Percentiles rank a stretch among this genome's conserved stretches.
Evolutionary conservation across 2,329 filamentous ascomycete species (phyloP).

Genomic region (Calonectria pteridis): DNA sequence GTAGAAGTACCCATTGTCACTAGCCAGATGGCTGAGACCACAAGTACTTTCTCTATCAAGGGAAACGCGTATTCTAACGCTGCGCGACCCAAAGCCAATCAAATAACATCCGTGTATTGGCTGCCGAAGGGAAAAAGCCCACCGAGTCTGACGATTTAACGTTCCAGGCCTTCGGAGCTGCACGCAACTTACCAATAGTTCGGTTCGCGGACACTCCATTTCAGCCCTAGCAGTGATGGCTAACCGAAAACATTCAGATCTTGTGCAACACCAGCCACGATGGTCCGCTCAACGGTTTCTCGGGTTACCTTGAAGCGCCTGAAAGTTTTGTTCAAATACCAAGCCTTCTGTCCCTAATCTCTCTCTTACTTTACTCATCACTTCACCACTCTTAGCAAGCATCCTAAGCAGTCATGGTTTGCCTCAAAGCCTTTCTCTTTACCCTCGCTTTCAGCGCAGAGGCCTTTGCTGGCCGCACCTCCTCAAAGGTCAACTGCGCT

Average conservation of each 20-base stretch:
- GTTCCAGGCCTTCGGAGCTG: background rate
- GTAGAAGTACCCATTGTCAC: background rate
- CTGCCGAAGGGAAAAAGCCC: background rate
- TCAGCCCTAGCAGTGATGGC: background rate
- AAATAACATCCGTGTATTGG: background rate
- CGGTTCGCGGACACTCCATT: background rate
- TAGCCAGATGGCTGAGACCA: background rate
- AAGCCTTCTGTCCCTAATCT: background rate
- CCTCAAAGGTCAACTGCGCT: background rate
- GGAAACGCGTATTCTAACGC: background rate
- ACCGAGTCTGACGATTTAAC: background rate
- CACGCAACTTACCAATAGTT: background rate
- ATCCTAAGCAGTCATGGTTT: background rate
- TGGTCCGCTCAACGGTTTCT: background rate
- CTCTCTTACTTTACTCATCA: background rate
- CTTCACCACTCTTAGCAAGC: background rate
- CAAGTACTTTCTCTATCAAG: background rate
- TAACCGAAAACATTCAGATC: background rate
- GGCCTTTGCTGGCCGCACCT: background rate
- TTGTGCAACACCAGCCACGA: background rate
- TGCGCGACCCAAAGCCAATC: background rate
- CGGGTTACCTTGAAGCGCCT: too few relatives aligned
- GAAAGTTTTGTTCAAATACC: background rate
- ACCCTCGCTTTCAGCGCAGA: background rate
- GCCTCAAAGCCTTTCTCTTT: background rate